Evolutionary conservation across 192 early-diverging fungal species (phyloP), one percentile per base, ranked within the genome.

Genomic region (Backusella psychrophila): DNA sequence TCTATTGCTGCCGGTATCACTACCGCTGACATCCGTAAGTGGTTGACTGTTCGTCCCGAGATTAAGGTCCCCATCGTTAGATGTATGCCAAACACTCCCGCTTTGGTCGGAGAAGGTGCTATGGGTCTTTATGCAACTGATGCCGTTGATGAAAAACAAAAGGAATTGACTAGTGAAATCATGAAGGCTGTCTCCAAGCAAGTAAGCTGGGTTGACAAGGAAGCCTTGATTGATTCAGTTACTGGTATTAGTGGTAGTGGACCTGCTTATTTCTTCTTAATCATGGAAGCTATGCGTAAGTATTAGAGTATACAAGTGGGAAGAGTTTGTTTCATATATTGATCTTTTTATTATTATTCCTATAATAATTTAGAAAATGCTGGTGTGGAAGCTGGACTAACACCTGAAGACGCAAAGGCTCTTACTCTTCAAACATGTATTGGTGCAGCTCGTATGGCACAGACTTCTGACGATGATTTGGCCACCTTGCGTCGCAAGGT

Each of bases 31-130:
- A 88, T 98, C 69, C 77, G 82, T 39, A 86, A 88, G 23, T 98
- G 96, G 93, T 86, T 95, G 78, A 76, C 80, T 53, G 29, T 52
- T 12, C 56, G 71, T 38, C 66, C 80, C 23, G 77, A 74, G 19
- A 52, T 72, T 3, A 46, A 26, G 39, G 23, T 46, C 14, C 12
- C 42, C 29, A 76, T 98, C 29, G 94, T 98, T 31, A 79, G 96
- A 19, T 91, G 90, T 70, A 98, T 98, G 96, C 96, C 96, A 77
- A 98, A 98, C 77, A 98, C 96, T n/a, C 96, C 96, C 33, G 91
- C 96, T 4, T 81, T 98, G 8, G 91, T 96, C 0, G 84, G 84
- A 49, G 93, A 97, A 80, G 97, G 97, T 21, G 97, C 97, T 0
- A 86, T 94, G 5, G 97, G 96, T 4, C 78, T 97, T 75, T 97